These are phyloP conservation scores for Butyriboletus appendiculatus DNA, from an alignment of 1,284 basidiomycete species.

Conservation along the genomic window DNA sequence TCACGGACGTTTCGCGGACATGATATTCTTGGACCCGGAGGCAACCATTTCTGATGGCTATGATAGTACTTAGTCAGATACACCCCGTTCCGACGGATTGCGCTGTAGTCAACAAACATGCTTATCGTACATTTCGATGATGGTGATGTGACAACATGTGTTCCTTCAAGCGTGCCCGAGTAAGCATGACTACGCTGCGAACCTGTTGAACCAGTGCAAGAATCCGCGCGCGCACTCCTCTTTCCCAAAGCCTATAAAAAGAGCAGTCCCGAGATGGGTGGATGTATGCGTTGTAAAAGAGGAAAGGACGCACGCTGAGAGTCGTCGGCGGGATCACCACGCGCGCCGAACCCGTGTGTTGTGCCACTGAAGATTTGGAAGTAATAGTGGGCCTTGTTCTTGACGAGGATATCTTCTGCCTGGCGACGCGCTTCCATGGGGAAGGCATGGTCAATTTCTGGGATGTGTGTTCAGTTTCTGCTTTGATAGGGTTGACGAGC, in stretches of 20 bases:
- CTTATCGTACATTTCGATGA: constrained; percentile 11
- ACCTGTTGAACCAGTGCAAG: constrained; percentile 51
- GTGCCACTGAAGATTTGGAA: constrained; percentile 37
- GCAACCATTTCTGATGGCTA: background rate
- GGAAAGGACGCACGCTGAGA: constrained; percentile 28
- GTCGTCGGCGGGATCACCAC: constrained; percentile 26
- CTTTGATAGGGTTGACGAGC: constrained; percentile 33
- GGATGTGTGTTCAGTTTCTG: constrained; percentile 40
- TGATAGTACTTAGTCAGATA: background rate
- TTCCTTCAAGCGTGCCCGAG: background rate
- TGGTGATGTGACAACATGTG: background rate
- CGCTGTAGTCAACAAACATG: background rate
- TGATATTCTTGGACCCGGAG: too few species aligned
- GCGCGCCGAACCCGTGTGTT: constrained; percentile 34
- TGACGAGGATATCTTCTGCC: constrained; percentile 35
- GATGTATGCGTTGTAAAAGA: constrained; percentile 30
- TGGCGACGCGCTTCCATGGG: constrained; percentile 26
- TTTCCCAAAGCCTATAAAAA: constrained; percentile 53
- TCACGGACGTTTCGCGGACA: background rate
- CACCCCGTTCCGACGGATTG: background rate
- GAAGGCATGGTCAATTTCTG: constrained; percentile 35
- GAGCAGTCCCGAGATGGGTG: background rate
- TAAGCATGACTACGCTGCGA: constrained; percentile 24
- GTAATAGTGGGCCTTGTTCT: constrained; percentile 31
- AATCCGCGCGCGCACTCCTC: constrained; percentile 56